Evolutionary conservation across 73 alveolate species (phyloP).

Genomic region (Urostyla sp.): DNA sequence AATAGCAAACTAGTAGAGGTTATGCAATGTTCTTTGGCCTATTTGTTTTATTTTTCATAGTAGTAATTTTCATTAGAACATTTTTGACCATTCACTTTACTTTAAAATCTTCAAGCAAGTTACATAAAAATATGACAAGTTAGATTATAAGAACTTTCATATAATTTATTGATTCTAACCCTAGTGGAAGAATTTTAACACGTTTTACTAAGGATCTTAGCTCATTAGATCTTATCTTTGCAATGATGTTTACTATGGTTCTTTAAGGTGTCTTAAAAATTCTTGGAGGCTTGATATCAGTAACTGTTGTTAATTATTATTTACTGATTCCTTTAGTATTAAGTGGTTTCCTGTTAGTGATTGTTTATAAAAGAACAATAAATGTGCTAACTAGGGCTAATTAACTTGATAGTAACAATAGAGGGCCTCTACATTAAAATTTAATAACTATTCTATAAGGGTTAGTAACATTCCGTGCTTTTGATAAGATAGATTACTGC

Average conservation of each 20-base stretch:
- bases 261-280: slow-evolving; percentile 26
- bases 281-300: slow-evolving; percentile 41
- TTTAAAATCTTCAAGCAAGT: slow-evolving; percentile 3
- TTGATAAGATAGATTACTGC: background rate
- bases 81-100: background rate
- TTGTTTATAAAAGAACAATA: too few relatives aligned
- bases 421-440: slow-evolving; percentile 3
- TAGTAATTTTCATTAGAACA: slow-evolving; percentile 4
- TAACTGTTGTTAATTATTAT: too few relatives aligned
- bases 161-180: slow-evolving; percentile 66
- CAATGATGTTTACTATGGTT: slow-evolving; percentile 24
- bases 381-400: too few relatives aligned
- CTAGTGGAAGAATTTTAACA: slow-evolving; percentile 68
- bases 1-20: background rate
- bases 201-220: slow-evolving; percentile 70
- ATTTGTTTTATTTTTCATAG: background rate
- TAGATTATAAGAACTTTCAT: slow-evolving; percentile 61
- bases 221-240: slow-evolving; percentile 10
- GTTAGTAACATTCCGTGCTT: background rate
- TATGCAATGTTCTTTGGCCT: background rate
- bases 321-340: too few relatives aligned
- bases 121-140: slow-evolving; percentile 63
- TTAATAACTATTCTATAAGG: slow-evolving; percentile 5
- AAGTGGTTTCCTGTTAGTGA: too few relatives aligned
- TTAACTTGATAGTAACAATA: too few relatives aligned